Evolutionary conservation across 2,329 filamentous ascomycete species (phyloP).

Genomic region (Aspergillus caelatus): DNA sequence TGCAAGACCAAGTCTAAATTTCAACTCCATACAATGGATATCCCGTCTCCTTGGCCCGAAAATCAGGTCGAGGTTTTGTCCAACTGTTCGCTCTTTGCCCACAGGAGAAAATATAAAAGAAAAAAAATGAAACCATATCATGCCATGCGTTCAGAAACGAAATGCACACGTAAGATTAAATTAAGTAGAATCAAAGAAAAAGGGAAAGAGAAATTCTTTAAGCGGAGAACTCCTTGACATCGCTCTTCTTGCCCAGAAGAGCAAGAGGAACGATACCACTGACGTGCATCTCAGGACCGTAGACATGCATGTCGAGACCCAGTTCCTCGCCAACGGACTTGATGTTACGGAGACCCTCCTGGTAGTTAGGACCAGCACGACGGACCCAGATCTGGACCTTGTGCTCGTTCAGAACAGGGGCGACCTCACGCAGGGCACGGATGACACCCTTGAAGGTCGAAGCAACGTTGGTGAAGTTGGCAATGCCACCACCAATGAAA

Average conservation of each 20-base stretch:
- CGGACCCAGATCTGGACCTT: slow-evolving; percentile 97
- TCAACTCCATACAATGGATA: slow-evolving; percentile 21
- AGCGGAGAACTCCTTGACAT: slow-evolving; percentile 61
- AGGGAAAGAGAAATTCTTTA: slow-evolving; percentile 23
- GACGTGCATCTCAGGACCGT: slow-evolving; percentile 81
- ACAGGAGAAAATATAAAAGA: slow-evolving; percentile 31
- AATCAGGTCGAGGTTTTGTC: slow-evolving; percentile 5
- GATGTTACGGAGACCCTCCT: slow-evolving; percentile 99
- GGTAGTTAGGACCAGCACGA: slow-evolving; percentile 93
- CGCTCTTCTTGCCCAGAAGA: slow-evolving; percentile 65
- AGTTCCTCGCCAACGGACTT: slow-evolving; percentile 94
- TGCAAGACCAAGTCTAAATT: slow-evolving; percentile 10
- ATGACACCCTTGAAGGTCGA: slow-evolving; percentile 99
- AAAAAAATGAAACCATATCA: slow-evolving; percentile 35
- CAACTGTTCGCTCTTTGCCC: slow-evolving; percentile 23
- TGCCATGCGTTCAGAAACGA: slow-evolving; percentile 44
- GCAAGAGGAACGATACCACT: slow-evolving; percentile 95
- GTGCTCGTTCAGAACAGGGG: slow-evolving; percentile 86
- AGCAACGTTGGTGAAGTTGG: slow-evolving; percentile 99
- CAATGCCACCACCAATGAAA: slow-evolving; percentile 99
- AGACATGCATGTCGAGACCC: slow-evolving; percentile 91
- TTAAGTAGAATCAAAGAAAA: slow-evolving; percentile 24
- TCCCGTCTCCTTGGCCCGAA: slow-evolving; percentile 16
- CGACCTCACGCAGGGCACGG: slow-evolving; percentile 87
- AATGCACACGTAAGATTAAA: slow-evolving; percentile 28